phyloP scores from a whole-genome alignment of 129 eudicot genomes.

The Centaurea solstitialis region DNA sequence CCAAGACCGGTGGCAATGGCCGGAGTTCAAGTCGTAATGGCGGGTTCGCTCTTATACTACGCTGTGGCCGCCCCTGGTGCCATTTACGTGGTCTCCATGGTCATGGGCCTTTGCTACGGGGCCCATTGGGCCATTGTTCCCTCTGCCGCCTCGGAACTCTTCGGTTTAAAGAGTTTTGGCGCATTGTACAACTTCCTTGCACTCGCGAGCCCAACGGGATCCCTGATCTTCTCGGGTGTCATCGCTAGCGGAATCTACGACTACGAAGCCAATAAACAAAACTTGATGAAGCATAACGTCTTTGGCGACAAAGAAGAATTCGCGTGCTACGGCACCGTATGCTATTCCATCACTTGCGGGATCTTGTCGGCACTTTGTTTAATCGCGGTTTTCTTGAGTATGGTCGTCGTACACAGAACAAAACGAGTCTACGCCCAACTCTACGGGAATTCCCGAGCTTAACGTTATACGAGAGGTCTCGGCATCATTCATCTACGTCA shows the following conservation, averaged over 20 bases:
- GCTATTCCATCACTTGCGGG: constrained; percentile 68
- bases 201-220: constrained; percentile 61
- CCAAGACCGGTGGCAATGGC: constrained; percentile 81
- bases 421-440: constrained; percentile 60
- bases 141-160: constrained; percentile 69
- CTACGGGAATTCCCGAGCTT: constrained; percentile 38
- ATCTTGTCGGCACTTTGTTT: constrained; percentile 57
- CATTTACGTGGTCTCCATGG: constrained; percentile 52
- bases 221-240: constrained; percentile 69
- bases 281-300: background rate
- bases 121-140: constrained; percentile 89
- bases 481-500: background rate
- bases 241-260: constrained; percentile 73
- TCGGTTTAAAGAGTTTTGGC: constrained; percentile 67
- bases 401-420: constrained; percentile 59
- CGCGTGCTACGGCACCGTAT: constrained; percentile 51
- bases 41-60: constrained; percentile 48
- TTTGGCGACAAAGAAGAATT: constrained; percentile 35
- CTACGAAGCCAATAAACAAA: constrained; percentile 62
- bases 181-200: constrained; percentile 63
- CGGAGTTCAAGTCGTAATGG: constrained; percentile 58
- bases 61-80: constrained; percentile 57
- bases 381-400: constrained; percentile 48
- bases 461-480: background rate
- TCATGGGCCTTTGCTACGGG: constrained; percentile 66